These are phyloP conservation scores for Pachysandra terminalis DNA, from an alignment of 164 flowering plant species.

Conservation along the genomic window DNA sequence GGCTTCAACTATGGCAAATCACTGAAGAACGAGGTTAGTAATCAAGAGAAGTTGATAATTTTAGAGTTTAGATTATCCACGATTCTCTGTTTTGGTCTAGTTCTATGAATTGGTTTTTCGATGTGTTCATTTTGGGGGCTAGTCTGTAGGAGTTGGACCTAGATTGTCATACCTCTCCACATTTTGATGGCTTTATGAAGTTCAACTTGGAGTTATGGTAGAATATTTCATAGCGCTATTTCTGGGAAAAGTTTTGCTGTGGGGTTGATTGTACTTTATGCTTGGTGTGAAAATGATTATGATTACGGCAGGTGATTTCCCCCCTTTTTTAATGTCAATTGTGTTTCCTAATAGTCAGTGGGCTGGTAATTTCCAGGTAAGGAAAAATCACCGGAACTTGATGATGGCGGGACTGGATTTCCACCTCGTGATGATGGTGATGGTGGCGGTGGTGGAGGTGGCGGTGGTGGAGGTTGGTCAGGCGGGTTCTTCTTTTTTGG, in stretches of 20 bases:
- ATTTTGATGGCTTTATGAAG: no score
- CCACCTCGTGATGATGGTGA: slow-evolving; percentile 90
- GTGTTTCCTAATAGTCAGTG: no score
- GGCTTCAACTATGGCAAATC: no score
- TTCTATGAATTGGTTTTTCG: background rate
- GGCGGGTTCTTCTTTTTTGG: slow-evolving; percentile 93
- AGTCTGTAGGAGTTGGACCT: background rate
- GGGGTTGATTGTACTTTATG: no score
- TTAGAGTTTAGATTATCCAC: background rate
- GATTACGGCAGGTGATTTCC: background rate
- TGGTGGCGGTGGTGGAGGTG: slow-evolving; percentile 92
- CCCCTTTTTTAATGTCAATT: background rate
- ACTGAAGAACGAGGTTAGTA: no score
- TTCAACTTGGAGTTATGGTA: no score
- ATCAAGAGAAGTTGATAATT: no score
- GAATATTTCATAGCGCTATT: no score
- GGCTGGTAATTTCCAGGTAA: slow-evolving; percentile 41
- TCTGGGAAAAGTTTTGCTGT: no score
- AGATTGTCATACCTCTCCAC: no score
- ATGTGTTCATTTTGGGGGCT: background rate
- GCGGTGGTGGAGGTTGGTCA: slow-evolving; percentile 72
- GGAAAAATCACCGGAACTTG: slow-evolving; percentile 80
- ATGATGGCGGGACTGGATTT: slow-evolving; percentile 84
- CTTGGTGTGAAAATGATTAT: no score
- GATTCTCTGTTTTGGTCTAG: background rate